Evolutionary conservation across 306 rosid genomes (phyloP), one percentile per base, ranked within the genome.

Genomic region (Trifolium dubium): DNA sequence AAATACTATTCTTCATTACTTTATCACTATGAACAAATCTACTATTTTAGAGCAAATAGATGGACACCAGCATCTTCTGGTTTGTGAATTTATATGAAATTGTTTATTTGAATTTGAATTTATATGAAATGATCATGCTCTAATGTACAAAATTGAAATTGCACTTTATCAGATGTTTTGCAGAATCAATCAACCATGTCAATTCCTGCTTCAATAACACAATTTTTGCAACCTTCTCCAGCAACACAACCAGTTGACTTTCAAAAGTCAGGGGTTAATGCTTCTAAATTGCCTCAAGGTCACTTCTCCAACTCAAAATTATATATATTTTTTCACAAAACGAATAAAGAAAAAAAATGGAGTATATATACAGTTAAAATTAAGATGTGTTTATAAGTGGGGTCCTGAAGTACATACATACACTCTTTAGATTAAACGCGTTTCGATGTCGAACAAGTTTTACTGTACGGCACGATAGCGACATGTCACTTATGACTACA

Each of bases 1-100:
- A 92, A 90, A 84, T 90, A 92, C 83, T 92, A 90, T 77, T 3
- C 75, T 72, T 85, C 86, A 31, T 74, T 92, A 84, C 91, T 92
- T 71, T 85, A 71, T 67, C 96, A 92, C 83, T 90, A 83, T 12
- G 98, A 92, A 30, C 96, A 84, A 78, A 78, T 90, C 30, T 90
- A 92, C 75, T 88, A 73, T 74, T 92, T 92, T 14, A 86, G 78
- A 83, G 87, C 85, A 28, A 81, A 7, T 10, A 86, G 76, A 62
- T 86, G 86, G 84, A 79, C 66, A 28, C 83, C 85, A 40, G 12
- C 14, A 35, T 5, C 80, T 54, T 54, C 14, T 23, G 63, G 63
- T 56, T 56, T 23, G 63, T 56, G 9, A 11, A 11, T 56, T 56
- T 56, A 30, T 4, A 56, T 28, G 15, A 13, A 56, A 28, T 56